Conservation (phyloP, 2,329 filamentous ascomycete genomes). For the Neurospora sp. region DNA sequence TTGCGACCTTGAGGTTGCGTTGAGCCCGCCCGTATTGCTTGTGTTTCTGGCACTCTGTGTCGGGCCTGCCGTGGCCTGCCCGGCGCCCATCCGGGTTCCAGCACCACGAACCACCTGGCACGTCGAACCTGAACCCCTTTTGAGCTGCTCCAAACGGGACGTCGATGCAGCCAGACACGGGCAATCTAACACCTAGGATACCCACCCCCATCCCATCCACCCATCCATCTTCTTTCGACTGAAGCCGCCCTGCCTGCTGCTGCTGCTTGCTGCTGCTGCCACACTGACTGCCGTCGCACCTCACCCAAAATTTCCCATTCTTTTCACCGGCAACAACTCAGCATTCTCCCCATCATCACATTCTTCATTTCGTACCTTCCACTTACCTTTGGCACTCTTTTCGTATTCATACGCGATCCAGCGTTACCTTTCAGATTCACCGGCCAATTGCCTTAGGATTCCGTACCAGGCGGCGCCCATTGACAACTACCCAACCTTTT, state of each 20-base stretch:
- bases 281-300: constrained; percentile 13
- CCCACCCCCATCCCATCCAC: background rate
- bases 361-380: constrained; percentile 11
- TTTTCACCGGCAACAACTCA: constrained; percentile 16
- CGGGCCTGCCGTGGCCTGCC: background rate
- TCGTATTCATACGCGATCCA: constrained; percentile 18
- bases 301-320: constrained; percentile 17
- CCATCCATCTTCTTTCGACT: constrained; percentile 3
- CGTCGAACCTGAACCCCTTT: background rate
- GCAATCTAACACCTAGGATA: background rate
- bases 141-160: background rate
- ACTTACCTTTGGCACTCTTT: constrained; percentile 19
- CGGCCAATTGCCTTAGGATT: constrained; percentile 7
- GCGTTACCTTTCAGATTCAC: constrained; percentile 15
- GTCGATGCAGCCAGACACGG: background rate
- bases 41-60: background rate
- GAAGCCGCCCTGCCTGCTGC: constrained; percentile 6
- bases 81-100: background rate
- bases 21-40: background rate
- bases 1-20: background rate
- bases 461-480: constrained; percentile 21
- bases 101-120: background rate
- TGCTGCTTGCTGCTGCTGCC: constrained; percentile 8
- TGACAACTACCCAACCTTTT: constrained; percentile 20
- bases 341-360: constrained; percentile 14